Base-by-base conservation (phyloP, 306 rosid genomes). In the Rosa chinensis region DNA sequence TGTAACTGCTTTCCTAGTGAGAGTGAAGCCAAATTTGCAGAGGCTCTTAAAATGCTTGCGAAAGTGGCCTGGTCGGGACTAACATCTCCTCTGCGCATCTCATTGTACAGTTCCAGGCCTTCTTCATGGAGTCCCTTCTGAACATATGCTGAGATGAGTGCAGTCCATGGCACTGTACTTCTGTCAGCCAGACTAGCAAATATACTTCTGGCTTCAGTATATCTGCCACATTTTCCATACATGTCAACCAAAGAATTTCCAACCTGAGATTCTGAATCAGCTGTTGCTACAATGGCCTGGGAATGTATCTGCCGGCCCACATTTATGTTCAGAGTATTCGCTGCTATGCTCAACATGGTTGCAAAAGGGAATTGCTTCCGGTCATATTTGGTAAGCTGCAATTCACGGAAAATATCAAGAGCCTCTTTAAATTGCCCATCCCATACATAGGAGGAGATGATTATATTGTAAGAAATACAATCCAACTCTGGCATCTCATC, bases 101-200 rank as follows among this genome's bases (percentile, higher is more conserved):
- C 91, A 72, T 71, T 77, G 78, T 90, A 92, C 66, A 87, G 76
- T 73, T 79, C 82, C 62, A 88, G 76, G 77, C 91, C 90, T 45
- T 92, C 97, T 86, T 88, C 97, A 73, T 88, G 88, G 67, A 75
- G 82, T 42, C 94, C 97, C 77, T 86, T 92, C 78, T 88, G 97
- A 74, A 86, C 90, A 83, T 84, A 87, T 74, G 86, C 91, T 5
- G 97, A 91, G 80, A 94, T 92, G 87, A 94, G 70, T 37, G 95
- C 97, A 62, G 97, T 94, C 97, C 99, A 94, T 10, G 97, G 90
- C 74, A 94, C 97, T 25, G 94, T 79, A 77, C 88, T 88, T 82
- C 77, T 89, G 82, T 81, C 82, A 74, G 88, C 77, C 52, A 92
- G 76, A 77, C 77, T 77, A 28, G 81, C 80, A 77, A 94, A 94